Conservation (phyloP, 1,284 basidiomycete genomes). For the Boletus sp. region DNA sequence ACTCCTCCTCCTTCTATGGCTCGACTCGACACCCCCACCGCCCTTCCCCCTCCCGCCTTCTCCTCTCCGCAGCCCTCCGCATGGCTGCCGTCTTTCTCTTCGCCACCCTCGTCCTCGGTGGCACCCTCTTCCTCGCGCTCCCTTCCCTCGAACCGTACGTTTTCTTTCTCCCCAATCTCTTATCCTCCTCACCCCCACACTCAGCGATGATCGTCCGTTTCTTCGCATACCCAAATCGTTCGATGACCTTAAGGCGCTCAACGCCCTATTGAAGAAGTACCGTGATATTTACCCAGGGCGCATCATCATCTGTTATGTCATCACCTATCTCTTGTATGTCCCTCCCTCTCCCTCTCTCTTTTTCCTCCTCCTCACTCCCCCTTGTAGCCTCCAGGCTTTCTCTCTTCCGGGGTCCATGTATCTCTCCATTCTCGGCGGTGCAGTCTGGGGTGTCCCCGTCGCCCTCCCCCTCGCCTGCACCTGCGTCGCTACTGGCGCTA, state of each 20-base stretch:
- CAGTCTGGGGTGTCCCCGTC: conserved; percentile 89
- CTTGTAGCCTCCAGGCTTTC: conserved; percentile 85
- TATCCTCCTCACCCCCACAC: conserved; percentile 10
- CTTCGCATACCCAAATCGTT: conserved; percentile 84
- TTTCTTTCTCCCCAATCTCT: neutral
- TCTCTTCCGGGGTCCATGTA: conserved; percentile 98
- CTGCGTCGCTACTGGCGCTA: conserved; percentile 87
- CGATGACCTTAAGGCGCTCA: conserved; percentile 75
- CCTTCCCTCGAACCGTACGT: conserved; percentile 77
- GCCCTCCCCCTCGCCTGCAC: conserved; percentile 90
- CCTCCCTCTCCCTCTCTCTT: neutral
- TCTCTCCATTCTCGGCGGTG: conserved; percentile 92
- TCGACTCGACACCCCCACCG: conserved; percentile 28
- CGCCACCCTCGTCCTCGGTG: conserved; percentile 67
- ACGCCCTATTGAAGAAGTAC: conserved; percentile 83
- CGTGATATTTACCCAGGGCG: conserved; percentile 79
- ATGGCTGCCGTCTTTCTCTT: conserved; percentile 74
- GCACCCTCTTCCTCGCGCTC: conserved; percentile 73
- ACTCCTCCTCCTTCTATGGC: conserved; percentile 36
- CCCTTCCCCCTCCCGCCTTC: conserved; percentile 49
- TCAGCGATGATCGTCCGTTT: conserved; percentile 67
- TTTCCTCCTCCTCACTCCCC: conserved; percentile 16
- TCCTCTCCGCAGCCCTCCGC: conserved; percentile 78
- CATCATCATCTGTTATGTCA: conserved; percentile 79
- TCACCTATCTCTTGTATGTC: conserved; percentile 87